Evolutionary conservation across 2,329 filamentous ascomycete species (phyloP), one percentile per base, ranked within the genome.

Genomic region (Epichloe uncinata): DNA sequence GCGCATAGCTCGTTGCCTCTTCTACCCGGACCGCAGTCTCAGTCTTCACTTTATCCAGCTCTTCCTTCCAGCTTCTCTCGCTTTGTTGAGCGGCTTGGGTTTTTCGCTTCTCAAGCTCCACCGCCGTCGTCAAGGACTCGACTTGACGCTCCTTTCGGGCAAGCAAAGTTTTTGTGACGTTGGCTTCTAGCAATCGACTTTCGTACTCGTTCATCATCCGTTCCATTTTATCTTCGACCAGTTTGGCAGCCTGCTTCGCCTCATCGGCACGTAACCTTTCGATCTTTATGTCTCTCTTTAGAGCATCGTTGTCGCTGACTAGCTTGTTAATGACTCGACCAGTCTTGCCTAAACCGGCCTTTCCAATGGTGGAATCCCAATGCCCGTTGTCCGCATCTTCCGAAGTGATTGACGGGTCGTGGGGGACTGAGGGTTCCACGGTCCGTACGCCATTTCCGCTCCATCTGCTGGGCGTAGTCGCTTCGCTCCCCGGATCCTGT

Each of bases 291-390:
- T 91, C 85, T 48, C 85, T 77, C 58, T 85, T 85, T 43, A 91
- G 71, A 40, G 81, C 76, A 60, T 91, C 86, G 57, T 89, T 89
- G 61, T 91, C 86, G 48, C 82, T 82, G 61, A 88, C 86, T 49
- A 93, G 75, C 60, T 81, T 80, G 67, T 93, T 87, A 64, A 93
- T 91, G 48, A 88, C 84, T 35, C 84, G 74, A 8, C 84, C 84
- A 9, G 82, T 87, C 69, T 88, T 88, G 42, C 84, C 84, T 2
- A 84, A 68, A 3, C 79, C 81, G 7, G 82, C 82, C 60, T 83
- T 82, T 56, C 82, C 82, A 43, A 85, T 76, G 3, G 81, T 81
- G 33, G 80, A 79, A 60, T 84, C 82, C 78, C 81, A 83, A 62
- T 68, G 68, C 22, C 60, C 63, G 42, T 63, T 61, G 41, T 60